These are phyloP conservation scores for Cyclanthera cordifolia DNA, from an alignment of 306 rosid species.

Conservation along the genomic window DNA sequence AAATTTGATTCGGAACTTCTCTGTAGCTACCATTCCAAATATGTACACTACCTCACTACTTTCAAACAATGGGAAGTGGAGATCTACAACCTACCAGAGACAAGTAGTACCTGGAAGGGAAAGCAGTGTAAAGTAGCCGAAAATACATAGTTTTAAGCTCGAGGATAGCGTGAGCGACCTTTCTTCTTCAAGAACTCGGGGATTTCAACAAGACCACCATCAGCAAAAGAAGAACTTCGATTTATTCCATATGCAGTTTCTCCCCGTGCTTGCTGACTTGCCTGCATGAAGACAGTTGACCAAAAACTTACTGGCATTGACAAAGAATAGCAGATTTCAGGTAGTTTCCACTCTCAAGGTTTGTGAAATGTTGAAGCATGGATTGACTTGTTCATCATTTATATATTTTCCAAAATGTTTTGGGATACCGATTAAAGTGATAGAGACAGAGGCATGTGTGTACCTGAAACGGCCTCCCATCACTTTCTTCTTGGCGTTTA, in stretches of 20 bases:
- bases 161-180: conserved; percentile 88
- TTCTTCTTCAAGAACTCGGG: conserved; percentile 94
- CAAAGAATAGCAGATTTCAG: neutral
- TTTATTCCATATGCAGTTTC: conserved; percentile 38
- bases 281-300: conserved; percentile 42
- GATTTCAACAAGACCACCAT: conserved; percentile 68
- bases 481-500: conserved; percentile 96
- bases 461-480: conserved; percentile 71
- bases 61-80: conserved; percentile 1
- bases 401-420: neutral
- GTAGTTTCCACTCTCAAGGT: neutral
- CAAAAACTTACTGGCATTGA: neutral
- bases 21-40: conserved; percentile 25
- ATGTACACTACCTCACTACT: conserved; percentile 20
- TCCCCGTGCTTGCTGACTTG: conserved; percentile 46
- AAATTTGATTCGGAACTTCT: conserved; percentile 17
- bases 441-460: conserved; percentile 7
- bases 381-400: neutral
- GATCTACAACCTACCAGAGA: neutral
- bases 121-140: neutral
- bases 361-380: neutral
- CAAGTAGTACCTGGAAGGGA: neutral
- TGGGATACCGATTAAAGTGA: neutral
- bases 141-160: conserved; percentile 31
- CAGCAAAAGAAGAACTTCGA: conserved; percentile 45